These are phyloP conservation scores for Erysimum pusillum DNA, from an alignment of 441 rosid species.

Conservation along the genomic window DNA sequence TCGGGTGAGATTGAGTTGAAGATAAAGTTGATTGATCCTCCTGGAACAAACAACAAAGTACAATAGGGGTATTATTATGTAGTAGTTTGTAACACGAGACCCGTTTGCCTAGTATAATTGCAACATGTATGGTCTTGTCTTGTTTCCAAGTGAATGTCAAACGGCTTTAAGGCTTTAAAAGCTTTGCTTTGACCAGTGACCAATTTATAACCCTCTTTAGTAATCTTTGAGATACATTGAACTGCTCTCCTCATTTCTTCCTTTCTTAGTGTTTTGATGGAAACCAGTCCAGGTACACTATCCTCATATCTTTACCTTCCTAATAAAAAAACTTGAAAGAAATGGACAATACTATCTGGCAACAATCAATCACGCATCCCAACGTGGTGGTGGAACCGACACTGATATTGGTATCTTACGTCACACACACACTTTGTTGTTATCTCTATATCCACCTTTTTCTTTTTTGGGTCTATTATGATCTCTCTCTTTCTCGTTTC, in stretches of 20 bases:
- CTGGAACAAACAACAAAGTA: constrained; percentile 40
- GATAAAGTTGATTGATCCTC: constrained; percentile 67
- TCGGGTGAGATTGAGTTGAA: constrained; percentile 94
- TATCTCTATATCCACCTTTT: constrained; percentile 13
- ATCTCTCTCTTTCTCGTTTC: constrained; percentile 9
- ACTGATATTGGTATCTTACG: constrained; percentile 33
- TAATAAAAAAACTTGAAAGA: constrained; percentile 1
- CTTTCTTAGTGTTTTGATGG: constrained; percentile 4
- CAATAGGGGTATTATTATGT: constrained; percentile 19
- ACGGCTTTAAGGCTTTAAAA: constrained; percentile 11
- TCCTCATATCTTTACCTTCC: constrained; percentile 8
- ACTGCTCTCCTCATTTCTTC: background rate
- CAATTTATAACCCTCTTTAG: constrained; percentile 11
- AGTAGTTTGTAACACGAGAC: constrained; percentile 39
- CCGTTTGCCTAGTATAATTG: constrained; percentile 25
- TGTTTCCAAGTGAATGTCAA: constrained; percentile 24
- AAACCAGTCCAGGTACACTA: constrained; percentile 10
- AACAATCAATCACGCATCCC: constrained; percentile 24
- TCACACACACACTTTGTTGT: constrained; percentile 22
- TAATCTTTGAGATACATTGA: background rate
- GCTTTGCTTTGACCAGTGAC: background rate
- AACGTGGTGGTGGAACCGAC: constrained; percentile 19
- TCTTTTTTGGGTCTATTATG: background rate
- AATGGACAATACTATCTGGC: constrained; percentile 1
- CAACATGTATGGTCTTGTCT: constrained; percentile 34